A percentile compares a stretch with the other conserved stretches of the same genome.
These are phyloP conservation scores for Phytopythium oedochilum DNA, from an alignment of 352 stramenopile genomes.

Conservation along the genomic window DNA sequence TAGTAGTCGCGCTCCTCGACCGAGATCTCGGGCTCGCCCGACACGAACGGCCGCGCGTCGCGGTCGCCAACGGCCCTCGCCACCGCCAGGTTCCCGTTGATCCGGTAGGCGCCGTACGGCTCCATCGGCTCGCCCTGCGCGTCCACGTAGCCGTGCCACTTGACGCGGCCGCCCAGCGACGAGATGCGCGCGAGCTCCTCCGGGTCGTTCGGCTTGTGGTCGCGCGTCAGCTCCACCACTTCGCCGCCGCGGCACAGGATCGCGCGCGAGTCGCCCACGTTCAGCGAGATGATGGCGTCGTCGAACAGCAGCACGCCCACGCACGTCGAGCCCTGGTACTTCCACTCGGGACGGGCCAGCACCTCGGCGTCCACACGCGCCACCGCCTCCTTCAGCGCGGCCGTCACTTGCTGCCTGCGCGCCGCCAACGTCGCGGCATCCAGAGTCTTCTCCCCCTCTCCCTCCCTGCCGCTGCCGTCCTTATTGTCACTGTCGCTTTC, in stretches of 20 bases:
- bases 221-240: constrained; percentile 68
- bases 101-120: constrained; percentile 87
- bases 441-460: constrained; percentile 12
- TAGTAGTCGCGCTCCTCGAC: constrained; percentile 69
- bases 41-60: constrained; percentile 84
- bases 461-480: background rate
- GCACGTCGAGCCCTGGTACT: constrained; percentile 73
- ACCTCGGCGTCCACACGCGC: constrained; percentile 58
- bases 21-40: constrained; percentile 74
- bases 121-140: constrained; percentile 79
- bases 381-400: constrained; percentile 37
- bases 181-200: constrained; percentile 73
- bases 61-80: constrained; percentile 89
- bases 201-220: constrained; percentile 90
- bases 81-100: constrained; percentile 92
- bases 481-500: constrained; percentile 29
- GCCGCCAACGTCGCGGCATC: constrained; percentile 15
- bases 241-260: constrained; percentile 87
- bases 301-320: constrained; percentile 70
- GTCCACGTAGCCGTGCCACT: constrained; percentile 89
- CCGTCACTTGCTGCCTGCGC: constrained; percentile 26
- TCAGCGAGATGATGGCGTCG: constrained; percentile 79
- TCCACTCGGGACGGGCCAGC: constrained; percentile 66
- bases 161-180: constrained; percentile 76
- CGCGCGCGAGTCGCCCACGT: constrained; percentile 94